Evolutionary conservation across 2,329 filamentous ascomycete species (phyloP).

Genomic region (Didymella sp.): DNA sequence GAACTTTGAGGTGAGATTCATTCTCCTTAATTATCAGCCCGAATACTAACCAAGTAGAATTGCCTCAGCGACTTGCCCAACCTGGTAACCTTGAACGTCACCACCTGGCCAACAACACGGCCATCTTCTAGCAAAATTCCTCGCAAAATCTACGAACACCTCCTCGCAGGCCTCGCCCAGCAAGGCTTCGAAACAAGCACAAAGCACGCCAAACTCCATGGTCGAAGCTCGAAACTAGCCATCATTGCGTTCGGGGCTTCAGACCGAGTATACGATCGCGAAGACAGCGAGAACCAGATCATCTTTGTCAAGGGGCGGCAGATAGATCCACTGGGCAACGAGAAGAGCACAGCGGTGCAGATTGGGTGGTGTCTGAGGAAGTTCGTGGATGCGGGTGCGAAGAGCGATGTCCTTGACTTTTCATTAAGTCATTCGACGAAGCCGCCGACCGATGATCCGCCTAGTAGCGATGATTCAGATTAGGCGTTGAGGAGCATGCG

Average conservation of each 20-base stretch:
- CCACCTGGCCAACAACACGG: slow-evolving; percentile 56
- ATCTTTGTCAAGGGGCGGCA: slow-evolving; percentile 56
- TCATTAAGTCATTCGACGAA: slow-evolving; percentile 47
- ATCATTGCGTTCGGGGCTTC: slow-evolving; percentile 57
- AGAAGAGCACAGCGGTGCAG: slow-evolving; percentile 52
- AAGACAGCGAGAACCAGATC: slow-evolving; percentile 56
- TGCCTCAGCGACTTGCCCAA: slow-evolving; percentile 49
- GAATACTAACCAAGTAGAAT: slow-evolving; percentile 30
- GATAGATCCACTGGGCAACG: slow-evolving; percentile 52
- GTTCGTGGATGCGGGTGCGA: slow-evolving; percentile 53
- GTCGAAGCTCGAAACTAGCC: slow-evolving; percentile 49
- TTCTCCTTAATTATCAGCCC: neutral
- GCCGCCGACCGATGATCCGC: slow-evolving; percentile 48
- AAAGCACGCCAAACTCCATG: slow-evolving; percentile 36
- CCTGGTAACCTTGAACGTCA: slow-evolving; percentile 57
- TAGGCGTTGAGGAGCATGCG: slow-evolving; percentile 16
- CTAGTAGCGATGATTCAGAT: slow-evolving; percentile 45
- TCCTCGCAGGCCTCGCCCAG: slow-evolving; percentile 52
- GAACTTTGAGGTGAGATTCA: slow-evolving; percentile 49
- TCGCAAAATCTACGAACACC: slow-evolving; percentile 54
- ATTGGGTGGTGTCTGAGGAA: slow-evolving; percentile 56
- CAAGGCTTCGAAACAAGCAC: slow-evolving; percentile 46
- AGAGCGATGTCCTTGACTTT: slow-evolving; percentile 57
- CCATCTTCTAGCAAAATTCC: slow-evolving; percentile 52
- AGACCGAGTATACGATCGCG: slow-evolving; percentile 56